Evolutionary conservation across 805 yeast species (phyloP).

Genomic region (Naumovozyma baii): DNA sequence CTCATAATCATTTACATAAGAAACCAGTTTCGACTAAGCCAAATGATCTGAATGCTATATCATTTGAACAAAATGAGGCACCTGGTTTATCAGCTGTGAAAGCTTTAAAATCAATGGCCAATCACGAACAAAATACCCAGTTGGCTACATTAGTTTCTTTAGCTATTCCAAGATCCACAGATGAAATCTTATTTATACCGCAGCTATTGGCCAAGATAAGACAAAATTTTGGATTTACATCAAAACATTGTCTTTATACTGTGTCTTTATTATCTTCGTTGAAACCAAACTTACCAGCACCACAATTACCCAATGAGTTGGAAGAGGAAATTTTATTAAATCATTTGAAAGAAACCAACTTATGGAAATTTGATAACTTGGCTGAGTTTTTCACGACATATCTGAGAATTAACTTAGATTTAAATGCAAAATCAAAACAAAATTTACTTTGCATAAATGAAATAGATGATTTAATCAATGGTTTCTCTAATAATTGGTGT

Average conservation of each 20-base stretch:
- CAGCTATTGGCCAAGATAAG: slow-evolving; percentile 60
- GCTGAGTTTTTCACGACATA: slow-evolving; percentile 15
- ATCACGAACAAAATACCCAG: slow-evolving; percentile 38
- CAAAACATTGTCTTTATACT: slow-evolving; percentile 59
- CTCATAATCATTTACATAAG: slow-evolving; percentile 11
- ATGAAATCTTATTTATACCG: slow-evolving; percentile 68
- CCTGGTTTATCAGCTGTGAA: slow-evolving; percentile 67
- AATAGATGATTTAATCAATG: slow-evolving; percentile 56
- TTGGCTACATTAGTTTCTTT: slow-evolving; percentile 55
- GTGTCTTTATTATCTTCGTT: slow-evolving; percentile 63
- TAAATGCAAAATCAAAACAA: background rate
- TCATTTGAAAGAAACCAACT: slow-evolving; percentile 11
- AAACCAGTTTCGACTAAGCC: slow-evolving; percentile 23
- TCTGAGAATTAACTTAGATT: background rate
- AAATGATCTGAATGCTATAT: slow-evolving; percentile 30
- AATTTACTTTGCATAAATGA: slow-evolving; percentile 5
- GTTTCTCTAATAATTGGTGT: slow-evolving; percentile 75
- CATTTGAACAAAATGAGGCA: slow-evolving; percentile 59
- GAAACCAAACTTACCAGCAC: slow-evolving; percentile 43
- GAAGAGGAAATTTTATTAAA: background rate
- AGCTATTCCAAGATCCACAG: slow-evolving; percentile 68
- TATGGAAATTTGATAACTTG: slow-evolving; percentile 25
- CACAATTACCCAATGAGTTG: slow-evolving; percentile 8
- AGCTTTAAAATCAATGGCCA: slow-evolving; percentile 49
- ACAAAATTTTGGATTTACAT: slow-evolving; percentile 59